These are phyloP conservation scores for Melocanna baccifera DNA, from an alignment of 176 grass and related monocot genomes.

Conservation along the genomic window DNA sequence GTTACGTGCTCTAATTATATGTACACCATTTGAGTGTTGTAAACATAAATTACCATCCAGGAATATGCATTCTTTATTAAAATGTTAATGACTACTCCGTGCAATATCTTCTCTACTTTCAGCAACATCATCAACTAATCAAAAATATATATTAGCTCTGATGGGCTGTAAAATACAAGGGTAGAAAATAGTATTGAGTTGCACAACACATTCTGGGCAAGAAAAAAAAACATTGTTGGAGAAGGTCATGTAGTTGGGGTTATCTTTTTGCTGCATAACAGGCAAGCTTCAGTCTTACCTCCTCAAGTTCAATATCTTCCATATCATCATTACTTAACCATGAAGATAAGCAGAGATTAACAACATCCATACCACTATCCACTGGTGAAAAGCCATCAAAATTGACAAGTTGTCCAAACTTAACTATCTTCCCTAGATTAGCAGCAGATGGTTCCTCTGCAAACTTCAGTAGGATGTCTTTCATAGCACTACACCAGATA, in stretches of 20 bases:
- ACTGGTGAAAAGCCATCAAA: slow-evolving; percentile 14
- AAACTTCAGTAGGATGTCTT: slow-evolving; percentile 66
- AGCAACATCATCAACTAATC: not conserved
- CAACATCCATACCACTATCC: slow-evolving; percentile 41
- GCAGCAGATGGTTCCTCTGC: slow-evolving; percentile 58
- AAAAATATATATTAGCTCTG: slow-evolving; percentile 15
- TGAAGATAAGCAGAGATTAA: slow-evolving; percentile 65
- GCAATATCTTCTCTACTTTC: slow-evolving; percentile 16
- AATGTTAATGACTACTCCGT: not conserved
- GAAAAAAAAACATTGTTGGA: slow-evolving; percentile 15
- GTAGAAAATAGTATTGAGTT: not conserved
- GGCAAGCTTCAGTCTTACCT: slow-evolving; percentile 55
- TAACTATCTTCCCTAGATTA: slow-evolving; percentile 64
- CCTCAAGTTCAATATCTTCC: slow-evolving; percentile 60
- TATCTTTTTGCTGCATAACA: slow-evolving; percentile 36
- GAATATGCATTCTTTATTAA: not conserved
- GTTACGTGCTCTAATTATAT: not conserved
- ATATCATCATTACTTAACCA: slow-evolving; percentile 68
- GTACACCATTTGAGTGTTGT: not conserved
- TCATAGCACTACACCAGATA: slow-evolving; percentile 77
- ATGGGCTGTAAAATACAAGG: not conserved
- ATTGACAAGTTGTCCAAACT: slow-evolving; percentile 51
- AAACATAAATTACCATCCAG: not conserved
- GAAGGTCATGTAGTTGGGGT: slow-evolving; percentile 17
- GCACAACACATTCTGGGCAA: slow-evolving; percentile 24